These are phyloP conservation scores for Stenogyne calaminthoides DNA, from an alignment of 305 asterid genomes.

Conservation along the genomic window DNA sequence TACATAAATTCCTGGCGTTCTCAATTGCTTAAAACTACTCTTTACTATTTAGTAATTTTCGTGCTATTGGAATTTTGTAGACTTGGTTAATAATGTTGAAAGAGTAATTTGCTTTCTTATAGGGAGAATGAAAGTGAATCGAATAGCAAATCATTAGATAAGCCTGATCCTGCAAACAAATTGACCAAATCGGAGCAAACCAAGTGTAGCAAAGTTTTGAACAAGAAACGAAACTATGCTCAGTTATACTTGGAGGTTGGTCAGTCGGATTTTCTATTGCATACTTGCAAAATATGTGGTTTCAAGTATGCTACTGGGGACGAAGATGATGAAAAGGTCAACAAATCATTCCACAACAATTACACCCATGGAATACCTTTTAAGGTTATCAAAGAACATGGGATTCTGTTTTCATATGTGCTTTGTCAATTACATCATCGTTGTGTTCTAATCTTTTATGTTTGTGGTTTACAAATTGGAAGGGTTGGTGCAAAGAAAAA, in stretches of 20 bases:
- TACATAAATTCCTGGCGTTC: background rate
- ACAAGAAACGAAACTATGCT: constrained; percentile 68
- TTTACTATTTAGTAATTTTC: background rate
- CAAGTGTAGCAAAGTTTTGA: constrained; percentile 44
- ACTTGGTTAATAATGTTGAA: background rate
- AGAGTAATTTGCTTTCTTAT: constrained; percentile 5
- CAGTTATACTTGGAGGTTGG: constrained; percentile 73
- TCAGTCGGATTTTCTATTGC: constrained; percentile 68
- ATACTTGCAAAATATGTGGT: constrained; percentile 58
- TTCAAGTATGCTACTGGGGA: constrained; percentile 68
- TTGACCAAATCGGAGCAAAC: constrained; percentile 25
- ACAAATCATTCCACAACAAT: constrained; percentile 74
- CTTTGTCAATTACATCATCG: constrained; percentile 13
- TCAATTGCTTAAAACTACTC: background rate
- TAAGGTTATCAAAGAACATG: constrained; percentile 42
- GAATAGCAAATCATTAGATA: constrained; percentile 28
- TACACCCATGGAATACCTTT: constrained; percentile 67
- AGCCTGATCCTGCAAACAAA: constrained; percentile 27
- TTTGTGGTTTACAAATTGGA: constrained; percentile 11
- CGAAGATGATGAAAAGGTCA: constrained; percentile 66
- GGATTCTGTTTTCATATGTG: background rate
- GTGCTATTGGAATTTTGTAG: background rate
- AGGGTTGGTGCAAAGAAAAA: constrained; percentile 81
- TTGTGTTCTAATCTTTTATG: background rate
- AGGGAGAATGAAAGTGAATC: constrained; percentile 33